phyloP scores from a whole-genome alignment of 176 grass and related monocot species.

The Aegilops speltoides region DNA sequence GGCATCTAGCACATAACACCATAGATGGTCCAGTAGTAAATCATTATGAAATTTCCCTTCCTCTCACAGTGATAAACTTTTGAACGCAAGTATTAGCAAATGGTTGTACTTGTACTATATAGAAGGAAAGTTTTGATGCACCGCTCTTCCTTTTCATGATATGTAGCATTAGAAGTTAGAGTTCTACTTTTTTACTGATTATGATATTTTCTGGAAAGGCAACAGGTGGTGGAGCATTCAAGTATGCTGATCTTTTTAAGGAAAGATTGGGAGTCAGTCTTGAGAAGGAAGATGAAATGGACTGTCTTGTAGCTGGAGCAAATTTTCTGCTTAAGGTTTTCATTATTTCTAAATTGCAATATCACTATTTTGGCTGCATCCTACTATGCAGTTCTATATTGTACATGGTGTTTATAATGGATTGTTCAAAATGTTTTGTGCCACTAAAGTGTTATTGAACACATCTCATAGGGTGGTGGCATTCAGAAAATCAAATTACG shows the following conservation, averaged over 20 bases:
- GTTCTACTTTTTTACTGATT: slow-evolving; percentile 27
- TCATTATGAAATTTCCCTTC: not conserved
- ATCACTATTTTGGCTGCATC: slow-evolving; percentile 19
- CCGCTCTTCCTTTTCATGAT: slow-evolving; percentile 2
- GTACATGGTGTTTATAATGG: slow-evolving; percentile 11
- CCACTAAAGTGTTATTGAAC: not conserved
- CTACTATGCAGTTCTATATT: slow-evolving; percentile 28
- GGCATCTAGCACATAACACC: not conserved
- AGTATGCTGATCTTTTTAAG: slow-evolving; percentile 87
- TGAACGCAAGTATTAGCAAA: not conserved
- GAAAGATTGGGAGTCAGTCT: slow-evolving; percentile 94
- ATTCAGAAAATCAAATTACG: slow-evolving; percentile 16
- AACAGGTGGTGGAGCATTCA: slow-evolving; percentile 97
- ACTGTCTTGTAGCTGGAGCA: slow-evolving; percentile 91
- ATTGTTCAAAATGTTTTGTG: slow-evolving; percentile 21
- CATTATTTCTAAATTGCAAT: slow-evolving; percentile 22
- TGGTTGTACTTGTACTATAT: not conserved
- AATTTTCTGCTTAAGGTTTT: slow-evolving; percentile 99
- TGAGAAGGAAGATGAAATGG: slow-evolving; percentile 99
- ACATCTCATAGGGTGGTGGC: not conserved
- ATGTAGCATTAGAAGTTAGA: slow-evolving; percentile 19
- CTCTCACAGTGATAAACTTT: not conserved
- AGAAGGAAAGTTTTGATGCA: slow-evolving; percentile 2
- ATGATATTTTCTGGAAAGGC: slow-evolving; percentile 77
- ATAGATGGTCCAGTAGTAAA: not conserved